Percentiles rank a stretch among this genome's conserved stretches.
Conservation (phyloP, 2,329 filamentous ascomycete genomes). For the Aotearoamyces nothofagi region DNA sequence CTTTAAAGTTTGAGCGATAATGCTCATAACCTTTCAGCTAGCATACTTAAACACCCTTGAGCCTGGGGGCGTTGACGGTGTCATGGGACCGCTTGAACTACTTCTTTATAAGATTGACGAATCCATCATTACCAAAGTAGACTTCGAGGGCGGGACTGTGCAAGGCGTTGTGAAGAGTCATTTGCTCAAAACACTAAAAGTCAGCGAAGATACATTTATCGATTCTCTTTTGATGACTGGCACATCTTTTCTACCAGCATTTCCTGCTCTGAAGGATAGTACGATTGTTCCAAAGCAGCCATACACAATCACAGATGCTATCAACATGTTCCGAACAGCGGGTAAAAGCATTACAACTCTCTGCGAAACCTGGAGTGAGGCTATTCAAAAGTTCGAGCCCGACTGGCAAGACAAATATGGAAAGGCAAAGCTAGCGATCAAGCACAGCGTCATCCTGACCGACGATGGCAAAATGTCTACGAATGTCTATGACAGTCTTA, state of each 20-base stretch:
- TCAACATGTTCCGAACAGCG: constrained; percentile 60
- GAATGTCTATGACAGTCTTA: constrained; percentile 56
- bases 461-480: constrained; percentile 54
- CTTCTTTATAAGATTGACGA: constrained; percentile 76
- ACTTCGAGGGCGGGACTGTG: constrained; percentile 56
- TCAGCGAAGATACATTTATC: constrained; percentile 58
- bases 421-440: constrained; percentile 70
- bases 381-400: constrained; percentile 53
- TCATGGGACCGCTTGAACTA: constrained; percentile 74
- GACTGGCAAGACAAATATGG: constrained; percentile 78
- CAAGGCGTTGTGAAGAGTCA: constrained; percentile 46
- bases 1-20: too few relatives aligned
- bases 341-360: constrained; percentile 57
- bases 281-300: constrained; percentile 34
- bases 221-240: constrained; percentile 76
- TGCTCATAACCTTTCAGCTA: too few relatives aligned
- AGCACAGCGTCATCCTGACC: constrained; percentile 68
- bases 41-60: constrained; percentile 61
- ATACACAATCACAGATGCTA: constrained; percentile 54
- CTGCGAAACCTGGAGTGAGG: constrained; percentile 67
- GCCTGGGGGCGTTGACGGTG: constrained; percentile 53
- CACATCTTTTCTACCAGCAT: constrained; percentile 62
- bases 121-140: constrained; percentile 46
- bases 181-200: constrained; percentile 53
- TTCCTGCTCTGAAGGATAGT: constrained; percentile 58